phyloP scores from a whole-genome alignment of 352 stramenopile genomes.

The Phytopythium boreale region DNA sequence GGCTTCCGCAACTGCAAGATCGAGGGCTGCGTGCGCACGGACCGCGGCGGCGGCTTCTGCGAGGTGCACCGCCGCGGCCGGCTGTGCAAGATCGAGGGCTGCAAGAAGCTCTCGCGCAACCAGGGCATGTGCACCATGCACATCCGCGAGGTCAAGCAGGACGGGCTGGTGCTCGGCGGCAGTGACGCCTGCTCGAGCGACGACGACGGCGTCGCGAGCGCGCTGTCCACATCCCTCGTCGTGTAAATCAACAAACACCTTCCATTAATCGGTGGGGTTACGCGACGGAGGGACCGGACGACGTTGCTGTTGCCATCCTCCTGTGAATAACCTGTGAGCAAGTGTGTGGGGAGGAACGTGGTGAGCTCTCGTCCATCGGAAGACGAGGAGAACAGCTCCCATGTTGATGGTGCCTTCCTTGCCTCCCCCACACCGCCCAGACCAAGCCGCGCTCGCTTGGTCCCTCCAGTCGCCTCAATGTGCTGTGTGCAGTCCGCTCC shows the following conservation, averaged over 20 bases:
- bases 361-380: slow-evolving; percentile 7
- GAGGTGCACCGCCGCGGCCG: slow-evolving; percentile 80
- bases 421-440: too few relatives aligned
- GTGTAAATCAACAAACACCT: neutral
- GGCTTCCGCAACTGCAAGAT: slow-evolving; percentile 88
- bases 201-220: slow-evolving; percentile 7
- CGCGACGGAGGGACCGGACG: neutral
- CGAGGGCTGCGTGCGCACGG: slow-evolving; percentile 76
- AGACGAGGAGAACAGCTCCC: slow-evolving; percentile 1
- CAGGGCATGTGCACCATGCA: slow-evolving; percentile 90
- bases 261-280: neutral
- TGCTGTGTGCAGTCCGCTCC: slow-evolving; percentile 1
- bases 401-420: too few relatives aligned
- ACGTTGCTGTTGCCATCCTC: neutral
- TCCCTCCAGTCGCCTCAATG: neutral
- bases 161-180: slow-evolving; percentile 7
- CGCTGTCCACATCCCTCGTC: slow-evolving; percentile 2
- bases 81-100: slow-evolving; percentile 81
- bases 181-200: slow-evolving; percentile 10
- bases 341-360: neutral
- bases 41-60: slow-evolving; percentile 81
- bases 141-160: slow-evolving; percentile 83
- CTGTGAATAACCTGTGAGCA: slow-evolving; percentile 5
- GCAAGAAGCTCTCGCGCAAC: slow-evolving; percentile 87
- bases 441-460: neutral